Conservation (phyloP, 805 yeast genomes). For the Kuraishia hungarica region DNA sequence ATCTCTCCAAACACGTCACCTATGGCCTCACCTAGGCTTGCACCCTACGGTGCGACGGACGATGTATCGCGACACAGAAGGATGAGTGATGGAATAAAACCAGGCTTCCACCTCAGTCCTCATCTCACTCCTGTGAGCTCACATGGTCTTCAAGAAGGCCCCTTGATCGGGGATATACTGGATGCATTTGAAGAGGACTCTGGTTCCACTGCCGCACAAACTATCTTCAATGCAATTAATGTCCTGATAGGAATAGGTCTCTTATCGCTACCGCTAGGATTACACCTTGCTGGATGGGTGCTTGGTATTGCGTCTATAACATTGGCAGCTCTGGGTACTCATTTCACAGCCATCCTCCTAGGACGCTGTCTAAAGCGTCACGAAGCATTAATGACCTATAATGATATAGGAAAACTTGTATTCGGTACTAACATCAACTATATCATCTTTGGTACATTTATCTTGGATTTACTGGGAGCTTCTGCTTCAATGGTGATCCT, state of each 20-base stretch:
- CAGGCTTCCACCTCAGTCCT: slow-evolving; percentile 1
- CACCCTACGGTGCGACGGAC: not conserved
- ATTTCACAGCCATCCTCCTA: slow-evolving; percentile 44
- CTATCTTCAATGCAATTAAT: slow-evolving; percentile 70
- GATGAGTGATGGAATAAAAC: not conserved
- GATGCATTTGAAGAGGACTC: slow-evolving; percentile 15
- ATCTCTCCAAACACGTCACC: slow-evolving; percentile 1
- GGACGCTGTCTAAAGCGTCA: slow-evolving; percentile 36
- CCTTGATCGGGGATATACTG: not conserved
- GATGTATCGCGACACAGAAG: not conserved
- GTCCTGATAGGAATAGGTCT: slow-evolving; percentile 72
- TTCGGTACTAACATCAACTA: slow-evolving; percentile 38
- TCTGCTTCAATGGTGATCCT: slow-evolving; percentile 47
- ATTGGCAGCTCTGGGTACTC: slow-evolving; percentile 39
- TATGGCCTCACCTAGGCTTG: not conserved
- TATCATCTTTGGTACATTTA: slow-evolving; percentile 39
- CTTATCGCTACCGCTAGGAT: slow-evolving; percentile 63
- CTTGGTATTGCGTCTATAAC: slow-evolving; percentile 34
- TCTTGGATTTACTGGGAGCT: slow-evolving; percentile 54
- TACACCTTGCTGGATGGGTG: slow-evolving; percentile 62
- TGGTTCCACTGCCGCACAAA: slow-evolving; percentile 62
- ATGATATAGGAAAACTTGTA: slow-evolving; percentile 45
- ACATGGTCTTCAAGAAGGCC: not conserved
- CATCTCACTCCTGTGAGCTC: not conserved
- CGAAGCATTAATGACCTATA: slow-evolving; percentile 39